Conservation (phyloP, 169 alveolate genomes). For the Plasmodium berghei region DNA sequence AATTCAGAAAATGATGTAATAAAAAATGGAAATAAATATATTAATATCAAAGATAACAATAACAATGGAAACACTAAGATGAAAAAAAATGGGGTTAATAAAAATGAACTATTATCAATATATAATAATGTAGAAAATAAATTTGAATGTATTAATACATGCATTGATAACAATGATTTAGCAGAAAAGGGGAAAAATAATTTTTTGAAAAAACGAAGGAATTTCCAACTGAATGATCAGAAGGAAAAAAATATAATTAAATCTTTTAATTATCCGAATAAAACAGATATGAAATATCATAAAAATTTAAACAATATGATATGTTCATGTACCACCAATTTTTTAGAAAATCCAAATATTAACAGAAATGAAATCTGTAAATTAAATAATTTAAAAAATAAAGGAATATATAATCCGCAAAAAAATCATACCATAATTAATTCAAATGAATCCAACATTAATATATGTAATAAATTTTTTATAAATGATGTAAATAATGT, state of each 20-base stretch:
- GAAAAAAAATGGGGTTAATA: not conserved
- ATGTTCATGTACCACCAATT: not conserved
- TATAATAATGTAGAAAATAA: slow-evolving; percentile 24
- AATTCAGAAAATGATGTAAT: not conserved
- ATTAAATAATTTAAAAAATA: slow-evolving; percentile 43
- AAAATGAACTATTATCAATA: slow-evolving; percentile 18
- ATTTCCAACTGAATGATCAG: slow-evolving; percentile 23
- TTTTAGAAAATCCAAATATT: slow-evolving; percentile 6
- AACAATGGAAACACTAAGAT: not conserved
- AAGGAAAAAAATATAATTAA: slow-evolving; percentile 20
- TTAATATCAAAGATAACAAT: slow-evolving; percentile 6
- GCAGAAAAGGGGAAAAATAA: slow-evolving; percentile 17
- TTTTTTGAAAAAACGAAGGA: slow-evolving; percentile 14
- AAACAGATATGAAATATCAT: slow-evolving; percentile 9
- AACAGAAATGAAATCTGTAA: slow-evolving; percentile 9
- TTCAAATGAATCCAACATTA: slow-evolving; percentile 3
- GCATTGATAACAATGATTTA: slow-evolving; percentile 4
- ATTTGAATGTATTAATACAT: slow-evolving; percentile 6
- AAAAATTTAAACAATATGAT: not conserved
- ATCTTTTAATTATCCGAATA: slow-evolving; percentile 17
- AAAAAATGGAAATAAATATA: slow-evolving; percentile 22
- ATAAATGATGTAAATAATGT: slow-evolving; percentile 1
- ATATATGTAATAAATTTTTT: slow-evolving; percentile 22
- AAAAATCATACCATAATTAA: not conserved
- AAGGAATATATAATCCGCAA: slow-evolving; percentile 1